Evolutionary conservation across 371 early-diverging fungal genomes (phyloP), one percentile per base, ranked within the genome.

Genomic region (Choanephora cucurbitarum): DNA sequence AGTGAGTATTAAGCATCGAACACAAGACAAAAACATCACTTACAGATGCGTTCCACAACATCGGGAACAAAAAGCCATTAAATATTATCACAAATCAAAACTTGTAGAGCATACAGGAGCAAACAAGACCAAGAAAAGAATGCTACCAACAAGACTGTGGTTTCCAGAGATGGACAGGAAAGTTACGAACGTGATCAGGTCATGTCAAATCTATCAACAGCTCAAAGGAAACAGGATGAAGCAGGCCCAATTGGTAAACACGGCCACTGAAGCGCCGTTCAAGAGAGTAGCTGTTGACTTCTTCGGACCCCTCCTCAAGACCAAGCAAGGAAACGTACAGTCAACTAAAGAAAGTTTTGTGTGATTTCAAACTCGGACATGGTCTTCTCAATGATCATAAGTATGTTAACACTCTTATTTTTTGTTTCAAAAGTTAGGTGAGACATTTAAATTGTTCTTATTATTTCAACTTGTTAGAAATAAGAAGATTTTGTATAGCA

Each of bases 221-320:
- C n/a, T 39, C 49, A 49, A 49, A 37, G 42, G 42, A 42, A n/a
- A 42, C 21, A 7, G 42, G 7, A 21, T 2, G 7, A 7, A 14
- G 13, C 42, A 42, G 2, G n/a, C 42, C 21, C 17, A 42, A 42
- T 21, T 42, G 42, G n/a, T 21, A n/a, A 17, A 7, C 8, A 42
- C 42, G 2, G 42, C 42, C 7, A 19, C 21, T 3, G 37, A 34
- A 3, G 18, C n/a, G 4, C 49, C 49, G 5, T 49, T 49, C 22
- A 33, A 49, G 14, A 49, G 14, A 19, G 33, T 49, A 19, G 49
- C 49, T 17, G 34, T 49, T 34, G 49, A 49, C 19, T 32, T 19
- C 33, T 49, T 49, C 21, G 37, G 49, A 10, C 49, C 49, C 4
- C 34, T 49, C 1, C 49, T 21, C 2, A 14, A 28, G 10, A n/a